Evolutionary conservation across 2,329 filamentous ascomycete genomes (phyloP).

Genomic region (Monascus ruber): DNA sequence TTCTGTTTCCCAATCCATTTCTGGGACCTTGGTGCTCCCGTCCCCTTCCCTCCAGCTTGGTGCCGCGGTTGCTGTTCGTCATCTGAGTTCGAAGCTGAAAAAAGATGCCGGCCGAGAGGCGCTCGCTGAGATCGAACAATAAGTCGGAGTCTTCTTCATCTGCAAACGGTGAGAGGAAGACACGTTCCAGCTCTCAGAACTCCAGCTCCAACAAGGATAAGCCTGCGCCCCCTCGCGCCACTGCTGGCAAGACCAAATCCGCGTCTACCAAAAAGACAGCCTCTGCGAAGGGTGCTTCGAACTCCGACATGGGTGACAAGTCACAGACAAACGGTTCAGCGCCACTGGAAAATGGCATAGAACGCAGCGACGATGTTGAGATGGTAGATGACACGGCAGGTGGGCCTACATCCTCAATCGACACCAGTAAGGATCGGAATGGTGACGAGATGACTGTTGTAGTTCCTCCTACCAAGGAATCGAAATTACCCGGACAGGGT

Average conservation of each 20-base stretch:
- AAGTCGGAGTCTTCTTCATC: constrained; percentile 36
- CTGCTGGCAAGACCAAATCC: constrained; percentile 30
- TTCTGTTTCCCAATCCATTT: constrained; percentile 6
- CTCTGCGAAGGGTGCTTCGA: constrained; percentile 23
- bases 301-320: constrained; percentile 53
- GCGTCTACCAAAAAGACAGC: constrained; percentile 24
- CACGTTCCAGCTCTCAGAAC: constrained; percentile 32
- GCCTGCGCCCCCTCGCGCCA: constrained; percentile 30
- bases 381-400: constrained; percentile 55
- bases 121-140: constrained; percentile 36
- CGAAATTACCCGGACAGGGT: constrained; percentile 45
- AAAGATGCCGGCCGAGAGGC: constrained; percentile 38
- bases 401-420: constrained; percentile 40
- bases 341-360: constrained; percentile 55
- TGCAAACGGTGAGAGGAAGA: constrained; percentile 35
- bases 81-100: constrained; percentile 22
- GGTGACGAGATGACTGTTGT: constrained; percentile 70
- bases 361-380: constrained; percentile 57
- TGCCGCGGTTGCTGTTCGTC: constrained; percentile 18
- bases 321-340: constrained; percentile 56
- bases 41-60: constrained; percentile 16
- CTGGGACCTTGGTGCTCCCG: constrained; percentile 4
- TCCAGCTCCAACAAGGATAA: constrained; percentile 35
- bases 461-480: constrained; percentile 59
- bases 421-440: constrained; percentile 56